A percentile compares a stretch with the other conserved stretches of the same genome.
phyloP scores from a whole-genome alignment of 179 eudicot species.

The Silene noctiflora region DNA sequence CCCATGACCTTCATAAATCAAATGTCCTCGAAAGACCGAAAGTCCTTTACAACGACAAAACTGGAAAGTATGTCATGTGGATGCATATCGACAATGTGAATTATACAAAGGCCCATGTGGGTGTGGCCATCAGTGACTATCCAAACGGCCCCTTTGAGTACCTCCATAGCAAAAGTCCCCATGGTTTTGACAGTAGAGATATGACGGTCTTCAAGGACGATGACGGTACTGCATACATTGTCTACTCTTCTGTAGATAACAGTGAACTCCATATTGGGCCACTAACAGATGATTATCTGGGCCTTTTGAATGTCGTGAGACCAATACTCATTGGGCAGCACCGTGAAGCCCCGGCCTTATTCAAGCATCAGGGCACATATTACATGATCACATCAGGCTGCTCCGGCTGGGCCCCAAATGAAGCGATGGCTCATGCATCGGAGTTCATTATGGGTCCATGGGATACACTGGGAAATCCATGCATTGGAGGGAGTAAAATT shows the following conservation, averaged over 20 bases:
- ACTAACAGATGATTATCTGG: conserved; percentile 69
- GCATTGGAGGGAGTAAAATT: conserved; percentile 70
- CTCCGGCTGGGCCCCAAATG: conserved; percentile 94
- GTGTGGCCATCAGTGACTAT: conserved; percentile 66
- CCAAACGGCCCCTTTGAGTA: conserved; percentile 85
- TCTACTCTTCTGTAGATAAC: conserved; percentile 86
- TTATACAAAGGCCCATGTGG: conserved; percentile 87
- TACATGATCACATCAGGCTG: conserved; percentile 98
- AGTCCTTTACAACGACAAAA: conserved; percentile 71
- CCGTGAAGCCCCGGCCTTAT: conserved; percentile 89
- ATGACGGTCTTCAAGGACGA: conserved; percentile 95
- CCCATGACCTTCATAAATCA: conserved; percentile 82
- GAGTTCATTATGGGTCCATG: conserved; percentile 80
- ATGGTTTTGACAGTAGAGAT: conserved; percentile 86
- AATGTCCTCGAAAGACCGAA: conserved; percentile 95
- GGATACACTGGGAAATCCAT: conserved; percentile 90
- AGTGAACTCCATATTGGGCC: conserved; percentile 92
- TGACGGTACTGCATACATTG: conserved; percentile 64
- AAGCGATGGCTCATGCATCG: conserved; percentile 82
- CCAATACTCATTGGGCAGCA: conserved; percentile 69
- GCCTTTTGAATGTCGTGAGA: conserved; percentile 49
- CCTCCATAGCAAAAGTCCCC: conserved; percentile 75
- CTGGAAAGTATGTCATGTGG: conserved; percentile 94
- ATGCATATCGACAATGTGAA: conserved; percentile 91
- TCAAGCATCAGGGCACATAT: conserved; percentile 75